These are phyloP conservation scores for Cryptococcus wingfieldii DNA, from an alignment of 1,284 basidiomycete genomes.

Conservation along the genomic window DNA sequence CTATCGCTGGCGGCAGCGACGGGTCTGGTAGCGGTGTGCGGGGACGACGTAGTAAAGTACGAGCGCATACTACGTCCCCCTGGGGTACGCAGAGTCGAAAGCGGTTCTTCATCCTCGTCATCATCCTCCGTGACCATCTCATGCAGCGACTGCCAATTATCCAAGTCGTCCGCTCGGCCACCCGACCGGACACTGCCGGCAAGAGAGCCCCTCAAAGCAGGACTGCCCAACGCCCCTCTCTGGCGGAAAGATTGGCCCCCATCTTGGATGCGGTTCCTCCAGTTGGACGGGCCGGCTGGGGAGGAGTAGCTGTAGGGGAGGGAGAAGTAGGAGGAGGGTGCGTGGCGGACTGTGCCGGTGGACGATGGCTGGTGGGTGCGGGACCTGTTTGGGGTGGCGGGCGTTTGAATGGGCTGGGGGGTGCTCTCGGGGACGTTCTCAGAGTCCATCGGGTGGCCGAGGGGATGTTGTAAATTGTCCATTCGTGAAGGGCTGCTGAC, in stretches of 20 bases:
- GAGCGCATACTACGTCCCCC: constrained; percentile 7
- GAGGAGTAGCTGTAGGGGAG: neutral
- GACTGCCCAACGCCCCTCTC: neutral
- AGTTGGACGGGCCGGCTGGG: neutral
- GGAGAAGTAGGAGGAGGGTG: constrained; percentile 2
- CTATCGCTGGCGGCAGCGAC: neutral
- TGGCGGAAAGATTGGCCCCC: neutral
- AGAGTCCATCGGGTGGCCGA: too few species aligned
- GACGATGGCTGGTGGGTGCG: neutral
- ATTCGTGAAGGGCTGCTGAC: too few species aligned
- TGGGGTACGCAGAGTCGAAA: neutral
- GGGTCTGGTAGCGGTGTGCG: neutral
- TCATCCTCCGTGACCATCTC: constrained; percentile 23
- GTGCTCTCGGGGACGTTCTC: too few species aligned
- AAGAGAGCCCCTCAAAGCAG: neutral
- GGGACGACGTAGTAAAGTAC: constrained; percentile 3
- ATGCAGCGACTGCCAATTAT: constrained; percentile 36
- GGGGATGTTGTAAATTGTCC: too few species aligned
- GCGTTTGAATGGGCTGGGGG: too few species aligned
- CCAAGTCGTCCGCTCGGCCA: constrained; percentile 7
- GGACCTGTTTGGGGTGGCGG: too few species aligned
- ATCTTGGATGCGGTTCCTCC: neutral
- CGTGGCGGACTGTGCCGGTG: neutral
- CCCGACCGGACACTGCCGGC: neutral
- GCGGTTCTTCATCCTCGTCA: constrained; percentile 1